A percentile compares a stretch with the other conserved stretches of the same genome.
Conservation (phyloP, 2,329 filamentous ascomycete species). For the Aureobasidium sp. region DNA sequence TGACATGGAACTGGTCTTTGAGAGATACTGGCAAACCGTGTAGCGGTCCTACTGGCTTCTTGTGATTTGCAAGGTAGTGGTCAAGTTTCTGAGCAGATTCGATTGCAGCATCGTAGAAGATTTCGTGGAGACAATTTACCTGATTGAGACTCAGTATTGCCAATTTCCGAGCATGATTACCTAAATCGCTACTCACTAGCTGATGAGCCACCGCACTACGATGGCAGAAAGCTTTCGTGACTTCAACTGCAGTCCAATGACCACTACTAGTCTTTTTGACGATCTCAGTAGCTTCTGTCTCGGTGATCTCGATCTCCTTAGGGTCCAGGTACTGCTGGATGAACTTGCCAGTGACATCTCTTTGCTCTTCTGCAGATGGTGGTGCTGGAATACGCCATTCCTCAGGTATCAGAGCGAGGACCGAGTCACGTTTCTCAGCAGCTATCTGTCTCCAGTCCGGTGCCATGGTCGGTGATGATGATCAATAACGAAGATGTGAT, state of each 20-base stretch:
- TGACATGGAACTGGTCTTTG: conserved; percentile 45
- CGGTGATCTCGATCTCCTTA: conserved; percentile 54
- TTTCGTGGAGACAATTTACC: conserved; percentile 38
- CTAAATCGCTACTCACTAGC: conserved; percentile 25
- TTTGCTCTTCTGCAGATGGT: conserved; percentile 45
- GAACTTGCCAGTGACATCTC: conserved; percentile 50
- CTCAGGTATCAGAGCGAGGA: conserved; percentile 48
- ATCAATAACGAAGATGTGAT: not conserved
- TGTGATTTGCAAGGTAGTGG: conserved; percentile 30
- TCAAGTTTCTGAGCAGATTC: conserved; percentile 36
- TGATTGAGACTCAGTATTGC: conserved; percentile 3
- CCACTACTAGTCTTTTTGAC: conserved; percentile 48
- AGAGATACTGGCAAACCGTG: conserved; percentile 43
- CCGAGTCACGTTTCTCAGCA: conserved; percentile 47
- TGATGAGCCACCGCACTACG: conserved; percentile 48
- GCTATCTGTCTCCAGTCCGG: conserved; percentile 44
- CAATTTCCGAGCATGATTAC: not conserved
- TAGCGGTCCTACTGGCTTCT: conserved; percentile 37
- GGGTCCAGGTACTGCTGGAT: conserved; percentile 49
- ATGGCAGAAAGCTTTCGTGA: conserved; percentile 51
- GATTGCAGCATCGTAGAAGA: conserved; percentile 43
- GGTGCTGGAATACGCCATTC: conserved; percentile 48
- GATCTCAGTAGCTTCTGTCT: conserved; percentile 52
- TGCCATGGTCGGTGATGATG: not conserved
- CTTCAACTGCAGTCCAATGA: conserved; percentile 50